Conservation (phyloP, 306 rosid genomes). For the Rubus parviflorus region DNA sequence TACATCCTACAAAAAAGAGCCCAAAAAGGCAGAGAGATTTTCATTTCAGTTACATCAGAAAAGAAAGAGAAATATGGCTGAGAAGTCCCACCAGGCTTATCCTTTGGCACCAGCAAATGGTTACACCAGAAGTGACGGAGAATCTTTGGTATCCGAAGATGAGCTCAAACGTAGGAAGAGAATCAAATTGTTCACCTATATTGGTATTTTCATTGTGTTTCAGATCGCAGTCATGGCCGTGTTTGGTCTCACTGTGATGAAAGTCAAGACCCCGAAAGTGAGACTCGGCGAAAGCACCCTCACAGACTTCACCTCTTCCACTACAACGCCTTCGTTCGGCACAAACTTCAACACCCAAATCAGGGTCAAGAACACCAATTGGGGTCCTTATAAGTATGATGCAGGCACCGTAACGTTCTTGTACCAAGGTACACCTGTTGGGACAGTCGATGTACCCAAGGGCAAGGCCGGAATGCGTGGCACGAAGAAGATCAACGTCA, state of each 20-base stretch:
- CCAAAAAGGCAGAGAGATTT: neutral
- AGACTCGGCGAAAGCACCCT: conserved; percentile 6
- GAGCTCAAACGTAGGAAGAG: conserved; percentile 23
- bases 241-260: conserved; percentile 26
- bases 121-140: conserved; percentile 18
- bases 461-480: conserved; percentile 24
- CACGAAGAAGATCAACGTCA: neutral
- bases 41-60: neutral
- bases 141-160: conserved; percentile 5
- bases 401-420: neutral
- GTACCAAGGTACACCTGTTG: conserved; percentile 1
- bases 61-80: conserved; percentile 21
- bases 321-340: neutral
- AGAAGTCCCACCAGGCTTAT: conserved; percentile 20
- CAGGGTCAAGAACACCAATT: conserved; percentile 21
- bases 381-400: conserved; percentile 26
- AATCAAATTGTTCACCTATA: conserved; percentile 17
- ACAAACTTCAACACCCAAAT: conserved; percentile 20
- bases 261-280: conserved; percentile 29
- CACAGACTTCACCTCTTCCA: neutral
- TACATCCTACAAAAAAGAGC: neutral
- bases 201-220: conserved; percentile 21
- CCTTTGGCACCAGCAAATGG: conserved; percentile 34
- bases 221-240: conserved; percentile 25
- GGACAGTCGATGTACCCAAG: neutral